phyloP scores from a whole-genome alignment of 345 rosid genomes.

The Eucalyptus caleyi region DNA sequence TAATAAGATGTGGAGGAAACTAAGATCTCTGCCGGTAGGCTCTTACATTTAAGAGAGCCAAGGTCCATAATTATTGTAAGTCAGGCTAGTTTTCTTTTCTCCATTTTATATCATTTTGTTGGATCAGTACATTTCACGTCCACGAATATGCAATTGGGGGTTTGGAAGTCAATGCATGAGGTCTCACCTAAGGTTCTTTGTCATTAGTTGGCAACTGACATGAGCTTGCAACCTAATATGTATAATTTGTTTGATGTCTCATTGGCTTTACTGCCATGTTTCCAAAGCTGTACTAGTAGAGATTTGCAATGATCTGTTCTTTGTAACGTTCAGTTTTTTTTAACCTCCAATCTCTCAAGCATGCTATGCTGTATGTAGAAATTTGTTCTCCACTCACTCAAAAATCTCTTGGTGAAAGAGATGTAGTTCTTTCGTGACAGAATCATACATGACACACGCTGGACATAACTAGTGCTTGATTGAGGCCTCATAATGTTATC shows the following conservation, averaged over 20 bases:
- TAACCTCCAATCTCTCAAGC: not conserved
- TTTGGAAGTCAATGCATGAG: not conserved
- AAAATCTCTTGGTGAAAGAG: not conserved
- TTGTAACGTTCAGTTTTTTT: not conserved
- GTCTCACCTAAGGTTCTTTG: not conserved
- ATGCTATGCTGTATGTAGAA: not conserved
- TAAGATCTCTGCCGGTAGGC: not conserved
- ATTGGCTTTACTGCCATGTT: not conserved
- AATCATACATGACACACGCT: not conserved
- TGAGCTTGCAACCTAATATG: not conserved
- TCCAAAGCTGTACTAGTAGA: not conserved
- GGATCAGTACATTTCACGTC: not conserved
- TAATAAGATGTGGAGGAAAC: not conserved
- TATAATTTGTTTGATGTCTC: not conserved
- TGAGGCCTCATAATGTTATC: not conserved
- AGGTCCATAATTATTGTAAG: not conserved
- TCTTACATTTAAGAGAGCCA: not conserved
- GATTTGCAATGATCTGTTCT: not conserved
- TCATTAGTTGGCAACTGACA: not conserved
- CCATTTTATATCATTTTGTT: not conserved
- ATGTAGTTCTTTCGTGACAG: not conserved
- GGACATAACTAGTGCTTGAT: not conserved
- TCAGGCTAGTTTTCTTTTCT: not conserved
- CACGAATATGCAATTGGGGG: not conserved
- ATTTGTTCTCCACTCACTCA: not conserved